Evolutionary conservation across 768 basidiomycete species (phyloP), one percentile per base, ranked within the genome.

Genomic region (Pleurotus ostreatus): DNA sequence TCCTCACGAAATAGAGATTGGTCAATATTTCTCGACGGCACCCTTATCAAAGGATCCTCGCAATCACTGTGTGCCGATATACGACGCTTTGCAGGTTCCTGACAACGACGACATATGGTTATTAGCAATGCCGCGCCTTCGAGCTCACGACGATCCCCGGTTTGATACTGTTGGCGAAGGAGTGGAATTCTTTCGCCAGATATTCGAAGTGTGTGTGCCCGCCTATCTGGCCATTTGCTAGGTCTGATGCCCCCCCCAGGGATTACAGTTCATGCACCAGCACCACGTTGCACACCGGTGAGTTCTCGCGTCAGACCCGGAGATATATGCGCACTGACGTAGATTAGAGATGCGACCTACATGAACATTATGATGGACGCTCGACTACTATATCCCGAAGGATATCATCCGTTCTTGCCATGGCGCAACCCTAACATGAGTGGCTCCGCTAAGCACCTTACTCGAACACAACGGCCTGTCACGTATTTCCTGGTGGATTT

Each of bases 221-320:
- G 7, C 0, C 30, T 30, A 11, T 9, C 0, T 30, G 30, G 30
- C 30, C 1, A 9, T 1, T 30, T 30, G 9, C 26, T 9, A 9
- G 7, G 7, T 30, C 30, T 30, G 30, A 30, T 9, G 2, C 1
- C 9, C 30, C 30, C 11, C 16, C 13, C 15, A 74, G 72, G 71
- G 71, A 1, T 47, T 76, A 0, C 60, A 63, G 16, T 76, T 71
- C 46, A 68, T 75, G 62, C 74, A 77, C 38, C 9, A 64, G 4
- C 61, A 71, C 39, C 63, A 55, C 2, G 65, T 74, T 18, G 71
- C 67, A 0, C 75, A 77, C 55, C 61, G 73, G 74, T 72, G 57
- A 2, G 30, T 2, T 2, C 9, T 0, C 30, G 26, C 1, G 7
- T 11, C 8, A 30, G 30, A 1, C 30, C 30, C 30, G 8, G 30